Percentiles rank a stretch among this genome's conserved stretches.
Evolutionary conservation across 306 rosid species (phyloP).

Genomic region (Castanea mollissima): DNA sequence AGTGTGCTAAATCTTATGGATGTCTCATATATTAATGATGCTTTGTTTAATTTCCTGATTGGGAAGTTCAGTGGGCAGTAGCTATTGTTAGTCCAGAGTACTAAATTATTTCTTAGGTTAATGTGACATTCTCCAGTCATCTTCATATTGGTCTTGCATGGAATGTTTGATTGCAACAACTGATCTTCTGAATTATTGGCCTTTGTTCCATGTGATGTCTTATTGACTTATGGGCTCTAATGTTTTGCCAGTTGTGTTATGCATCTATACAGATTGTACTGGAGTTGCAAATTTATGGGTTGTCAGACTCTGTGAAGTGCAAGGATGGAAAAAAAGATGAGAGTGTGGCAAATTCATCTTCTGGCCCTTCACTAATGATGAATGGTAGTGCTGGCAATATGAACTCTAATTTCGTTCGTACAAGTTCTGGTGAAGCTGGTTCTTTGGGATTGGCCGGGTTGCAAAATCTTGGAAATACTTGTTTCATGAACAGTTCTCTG

Average conservation of each 20-base stretch:
- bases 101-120: background rate
- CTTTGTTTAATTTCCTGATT: background rate
- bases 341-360: slow-evolving; percentile 37
- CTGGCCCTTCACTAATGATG: slow-evolving; percentile 47
- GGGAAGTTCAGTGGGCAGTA: background rate
- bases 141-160: background rate
- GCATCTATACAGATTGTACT: slow-evolving; percentile 60
- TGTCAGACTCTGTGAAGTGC: slow-evolving; percentile 81
- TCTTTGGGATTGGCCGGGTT: slow-evolving; percentile 91
- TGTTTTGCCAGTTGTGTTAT: slow-evolving; percentile 5
- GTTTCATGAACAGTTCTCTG: slow-evolving; percentile 97
- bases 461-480: slow-evolving; percentile 95
- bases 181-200: slow-evolving; percentile 16
- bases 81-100: background rate
- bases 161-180: slow-evolving; percentile 8
- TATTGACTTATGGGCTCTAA: slow-evolving; percentile 26
- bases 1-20: background rate
- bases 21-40: background rate
- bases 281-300: slow-evolving; percentile 93
- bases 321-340: slow-evolving; percentile 80
- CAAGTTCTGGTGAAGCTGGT: slow-evolving; percentile 71
- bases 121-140: background rate
- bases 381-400: slow-evolving; percentile 55
- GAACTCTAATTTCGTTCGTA: slow-evolving; percentile 45
- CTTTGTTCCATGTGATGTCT: slow-evolving; percentile 5